Evolutionary conservation across 164 flowering plant species (phyloP), one percentile per base, ranked within the genome.

Genomic region (Chimonanthus praecox): DNA sequence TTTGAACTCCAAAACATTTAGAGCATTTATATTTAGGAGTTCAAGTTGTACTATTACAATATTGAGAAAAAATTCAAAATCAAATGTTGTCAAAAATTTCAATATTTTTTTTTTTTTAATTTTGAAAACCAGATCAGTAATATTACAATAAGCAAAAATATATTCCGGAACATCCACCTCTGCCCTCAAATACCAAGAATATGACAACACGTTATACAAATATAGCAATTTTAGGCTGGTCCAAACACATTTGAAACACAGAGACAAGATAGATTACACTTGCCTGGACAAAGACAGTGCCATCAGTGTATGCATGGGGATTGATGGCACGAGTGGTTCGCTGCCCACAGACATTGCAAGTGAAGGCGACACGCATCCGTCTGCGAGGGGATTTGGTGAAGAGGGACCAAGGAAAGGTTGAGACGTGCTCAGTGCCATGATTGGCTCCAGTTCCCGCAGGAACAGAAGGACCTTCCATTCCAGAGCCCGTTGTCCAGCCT

Each of bases 201-300:
- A 33, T 33, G 33, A 33, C 33, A 33, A 33, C 33, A 33, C 33
- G 2, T 33, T 33, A 33, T 33, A 33, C n/a, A 54, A 54, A n/a
- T 11, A 54, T 54, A 4, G 5, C 60, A 54, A 54, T n/a, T 11
- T 54, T 13, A 54, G 11, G 60, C n/a, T 3, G 47, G 15, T n/a
- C 45, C 48, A 65, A 65, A 65, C 68, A 43, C 44, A 45, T 48
- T 21, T 33, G 45, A 65, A 65, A 65, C 68, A 65, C n/a, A 54
- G 16, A 44, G 46, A 65, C 13, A 11, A 63, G 48, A 65, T 45
- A 43, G 18, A 45, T 68, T 13, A 8, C 43, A 16, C 49, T 75
- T 80, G 90, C 98, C 97, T 94, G 97, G 11, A 94, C 97, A 33
- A 94, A 94, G 61, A 92, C 98, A 3, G 98, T 94, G 74, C 98